These are phyloP conservation scores for Ceratocystis diversiconidia DNA, from an alignment of 2,329 filamentous ascomycete genomes.

Conservation along the genomic window DNA sequence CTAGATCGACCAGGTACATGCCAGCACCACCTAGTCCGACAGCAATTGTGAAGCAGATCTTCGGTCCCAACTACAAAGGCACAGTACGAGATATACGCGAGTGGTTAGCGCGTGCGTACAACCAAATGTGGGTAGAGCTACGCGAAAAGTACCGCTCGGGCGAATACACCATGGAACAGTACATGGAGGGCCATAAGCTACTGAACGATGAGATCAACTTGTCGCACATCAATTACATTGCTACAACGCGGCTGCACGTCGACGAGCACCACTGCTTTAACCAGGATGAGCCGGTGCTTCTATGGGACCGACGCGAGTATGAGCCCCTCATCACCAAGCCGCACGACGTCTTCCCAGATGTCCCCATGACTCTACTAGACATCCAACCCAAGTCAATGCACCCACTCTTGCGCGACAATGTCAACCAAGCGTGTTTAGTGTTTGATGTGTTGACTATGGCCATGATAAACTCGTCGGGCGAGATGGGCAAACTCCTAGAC, in stretches of 20 bases:
- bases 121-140: background rate
- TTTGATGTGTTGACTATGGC: slow-evolving; percentile 29
- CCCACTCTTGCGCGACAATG: slow-evolving; percentile 34
- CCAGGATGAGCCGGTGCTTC: slow-evolving; percentile 37
- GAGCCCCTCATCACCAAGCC: slow-evolving; percentile 49
- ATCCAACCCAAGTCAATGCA: slow-evolving; percentile 45
- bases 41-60: background rate
- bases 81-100: slow-evolving; percentile 7
- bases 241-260: slow-evolving; percentile 29
- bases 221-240: slow-evolving; percentile 25
- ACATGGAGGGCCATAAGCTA: slow-evolving; percentile 23
- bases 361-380: slow-evolving; percentile 47
- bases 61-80: background rate
- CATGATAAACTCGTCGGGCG: slow-evolving; percentile 27
- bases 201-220: slow-evolving; percentile 25
- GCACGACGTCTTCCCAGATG: slow-evolving; percentile 53
- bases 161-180: slow-evolving; percentile 20
- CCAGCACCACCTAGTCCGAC: background rate
- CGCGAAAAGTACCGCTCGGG: slow-evolving; percentile 13
- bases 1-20: background rate
- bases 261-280: slow-evolving; percentile 42
- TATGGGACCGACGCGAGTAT: slow-evolving; percentile 55
- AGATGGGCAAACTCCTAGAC: slow-evolving; percentile 34
- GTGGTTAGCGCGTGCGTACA: slow-evolving; percentile 9
- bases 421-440: slow-evolving; percentile 32